These are phyloP conservation scores for Paramarasmius palmivorus DNA, from an alignment of 1,284 basidiomycete species.

Conservation along the genomic window DNA sequence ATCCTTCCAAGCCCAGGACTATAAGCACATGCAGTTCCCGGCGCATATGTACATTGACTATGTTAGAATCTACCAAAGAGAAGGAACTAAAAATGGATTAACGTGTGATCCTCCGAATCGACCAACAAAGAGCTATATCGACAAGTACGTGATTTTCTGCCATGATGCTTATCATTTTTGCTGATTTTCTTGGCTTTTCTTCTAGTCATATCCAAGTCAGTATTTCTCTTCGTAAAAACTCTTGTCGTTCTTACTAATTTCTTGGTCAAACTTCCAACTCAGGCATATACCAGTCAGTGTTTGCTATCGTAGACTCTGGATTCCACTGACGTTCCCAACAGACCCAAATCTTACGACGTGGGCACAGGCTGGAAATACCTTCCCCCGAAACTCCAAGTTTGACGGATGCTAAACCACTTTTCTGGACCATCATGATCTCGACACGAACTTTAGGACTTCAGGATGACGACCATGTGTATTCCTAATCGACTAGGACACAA, in stretches of 20 bases:
- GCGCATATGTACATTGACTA: slow-evolving; percentile 75
- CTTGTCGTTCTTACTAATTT: too few species aligned
- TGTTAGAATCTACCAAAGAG: slow-evolving; percentile 74
- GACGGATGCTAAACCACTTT: slow-evolving; percentile 50
- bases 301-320: too few species aligned
- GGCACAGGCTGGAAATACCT: slow-evolving; percentile 63
- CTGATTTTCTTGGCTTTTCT: too few species aligned
- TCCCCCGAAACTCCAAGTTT: slow-evolving; percentile 66
- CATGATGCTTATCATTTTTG: too few species aligned
- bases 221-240: slow-evolving; percentile 4
- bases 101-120: slow-evolving; percentile 64
- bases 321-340: too few species aligned
- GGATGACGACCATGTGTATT: too few species aligned
- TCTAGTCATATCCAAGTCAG: neutral
- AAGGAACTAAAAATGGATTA: slow-evolving; percentile 54
- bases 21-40: slow-evolving; percentile 66
- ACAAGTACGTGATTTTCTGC: slow-evolving; percentile 48
- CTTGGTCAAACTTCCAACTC: slow-evolving; percentile 33
- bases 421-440: neutral
- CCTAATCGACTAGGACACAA: too few species aligned
- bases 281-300: slow-evolving; percentile 51
- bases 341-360: slow-evolving; percentile 76
- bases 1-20: slow-evolving; percentile 70
- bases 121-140: slow-evolving; percentile 64
- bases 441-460: neutral